Evolutionary conservation across 495 filamentous ascomycete genomes (phyloP).

Genomic region (Daldinia grandis): DNA sequence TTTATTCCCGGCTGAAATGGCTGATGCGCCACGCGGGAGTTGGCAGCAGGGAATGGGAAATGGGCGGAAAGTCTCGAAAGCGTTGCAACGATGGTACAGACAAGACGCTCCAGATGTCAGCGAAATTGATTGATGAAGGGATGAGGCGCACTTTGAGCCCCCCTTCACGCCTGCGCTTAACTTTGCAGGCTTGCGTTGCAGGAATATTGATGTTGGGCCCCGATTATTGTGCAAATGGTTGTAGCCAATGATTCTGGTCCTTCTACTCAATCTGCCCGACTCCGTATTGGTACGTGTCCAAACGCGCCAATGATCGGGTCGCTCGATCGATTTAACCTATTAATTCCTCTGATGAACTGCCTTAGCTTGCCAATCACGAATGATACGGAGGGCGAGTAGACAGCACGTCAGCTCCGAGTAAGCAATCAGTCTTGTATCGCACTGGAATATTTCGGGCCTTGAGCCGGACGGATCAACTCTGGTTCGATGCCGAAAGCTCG

Average conservation of each 20-base stretch:
- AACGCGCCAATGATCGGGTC: conserved; percentile 41
- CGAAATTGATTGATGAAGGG: conserved; percentile 36
- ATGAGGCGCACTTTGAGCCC: conserved; percentile 38
- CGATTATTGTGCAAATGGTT: conserved; percentile 36
- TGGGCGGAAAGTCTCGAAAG: conserved; percentile 21
- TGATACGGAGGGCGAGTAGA: conserved; percentile 29
- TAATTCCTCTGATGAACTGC: conserved; percentile 34
- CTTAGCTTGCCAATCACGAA: conserved; percentile 41
- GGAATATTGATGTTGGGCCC: conserved; percentile 41
- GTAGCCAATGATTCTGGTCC: conserved; percentile 37
- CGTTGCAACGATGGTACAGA: conserved; percentile 39
- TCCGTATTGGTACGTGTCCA: conserved; percentile 37
- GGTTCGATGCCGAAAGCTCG: conserved; percentile 23
- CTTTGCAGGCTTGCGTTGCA: conserved; percentile 34
- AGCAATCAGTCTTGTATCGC: conserved; percentile 26
- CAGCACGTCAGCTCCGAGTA: conserved; percentile 39
- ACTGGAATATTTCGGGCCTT: conserved; percentile 26
- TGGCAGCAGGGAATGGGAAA: conserved; percentile 30
- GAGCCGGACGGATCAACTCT: conserved; percentile 32
- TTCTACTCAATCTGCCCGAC: conserved; percentile 39
- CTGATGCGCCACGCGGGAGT: conserved; percentile 44
- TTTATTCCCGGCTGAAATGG: conserved; percentile 45
- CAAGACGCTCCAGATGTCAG: conserved; percentile 40
- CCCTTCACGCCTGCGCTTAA: conserved; percentile 33
- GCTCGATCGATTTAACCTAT: conserved; percentile 42